These are phyloP conservation scores for Rhizopogon roseolus DNA, from an alignment of 768 basidiomycete genomes.

Conservation along the genomic window DNA sequence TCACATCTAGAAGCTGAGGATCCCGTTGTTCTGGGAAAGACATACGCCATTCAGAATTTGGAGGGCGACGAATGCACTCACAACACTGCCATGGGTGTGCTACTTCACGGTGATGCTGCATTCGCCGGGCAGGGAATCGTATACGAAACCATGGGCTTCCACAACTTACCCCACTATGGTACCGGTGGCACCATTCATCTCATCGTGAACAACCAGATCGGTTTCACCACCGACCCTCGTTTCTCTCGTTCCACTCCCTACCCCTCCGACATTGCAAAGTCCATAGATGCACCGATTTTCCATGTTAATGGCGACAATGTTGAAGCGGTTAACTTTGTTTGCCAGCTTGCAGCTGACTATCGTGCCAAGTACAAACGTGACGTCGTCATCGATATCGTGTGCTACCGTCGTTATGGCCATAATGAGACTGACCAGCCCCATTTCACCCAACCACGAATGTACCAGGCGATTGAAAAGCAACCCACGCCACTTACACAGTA, in stretches of 20 bases:
- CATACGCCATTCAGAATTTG: conserved; percentile 93
- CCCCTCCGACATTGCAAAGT: conserved; percentile 96
- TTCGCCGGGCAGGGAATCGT: conserved; percentile 98
- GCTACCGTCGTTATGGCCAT: conserved; percentile 98
- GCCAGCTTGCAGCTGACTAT: conserved; percentile 96
- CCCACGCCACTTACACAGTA: conserved; percentile 90
- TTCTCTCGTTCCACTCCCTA: conserved; percentile 98
- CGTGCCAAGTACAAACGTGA: conserved; percentile 98
- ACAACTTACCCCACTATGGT: conserved; percentile 91
- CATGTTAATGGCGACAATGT: conserved; percentile 99
- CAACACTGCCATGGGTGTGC: conserved; percentile 87
- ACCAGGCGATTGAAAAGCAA: conserved; percentile 92
- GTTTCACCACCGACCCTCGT: conserved; percentile 97
- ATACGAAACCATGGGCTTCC: conserved; percentile 99
- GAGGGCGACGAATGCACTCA: conserved; percentile 81
- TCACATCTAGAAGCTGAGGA: conserved; percentile 97
- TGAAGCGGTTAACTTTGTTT: conserved; percentile 98
- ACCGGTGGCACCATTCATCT: conserved; percentile 98
- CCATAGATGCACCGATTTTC: conserved; percentile 98
- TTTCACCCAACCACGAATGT: conserved; percentile 99
- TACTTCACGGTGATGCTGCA: conserved; percentile 97
- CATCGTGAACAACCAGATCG: conserved; percentile 99
- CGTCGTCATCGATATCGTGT: conserved; percentile 97
- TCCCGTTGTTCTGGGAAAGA: conserved; percentile 98
- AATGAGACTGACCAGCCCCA: conserved; percentile 99